Percentiles rank a stretch among this genome's conserved stretches.
These are phyloP conservation scores for Rhizopogon vinicolor DNA, from an alignment of 768 basidiomycete species.

Conservation along the genomic window DNA sequence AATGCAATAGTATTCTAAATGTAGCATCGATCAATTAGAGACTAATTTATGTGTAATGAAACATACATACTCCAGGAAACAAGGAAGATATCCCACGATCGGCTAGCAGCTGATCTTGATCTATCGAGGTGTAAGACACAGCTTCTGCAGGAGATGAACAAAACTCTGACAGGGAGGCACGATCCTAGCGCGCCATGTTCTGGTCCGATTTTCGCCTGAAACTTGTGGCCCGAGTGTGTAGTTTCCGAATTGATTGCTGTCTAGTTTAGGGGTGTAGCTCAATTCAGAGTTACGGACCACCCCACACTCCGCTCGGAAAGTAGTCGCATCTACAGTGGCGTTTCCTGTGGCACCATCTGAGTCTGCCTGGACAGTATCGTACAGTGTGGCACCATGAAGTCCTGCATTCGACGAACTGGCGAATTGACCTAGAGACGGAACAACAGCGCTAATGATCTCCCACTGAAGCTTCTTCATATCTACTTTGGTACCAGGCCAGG, in stretches of 20 bases:
- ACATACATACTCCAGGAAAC: background rate
- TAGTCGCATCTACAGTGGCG: conserved; percentile 4
- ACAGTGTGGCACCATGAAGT: conserved; percentile 1
- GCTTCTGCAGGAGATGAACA: background rate
- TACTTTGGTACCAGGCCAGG: background rate
- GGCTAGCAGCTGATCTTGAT: background rate
- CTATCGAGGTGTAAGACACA: background rate
- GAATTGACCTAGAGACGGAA: background rate
- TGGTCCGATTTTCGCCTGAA: conserved; percentile 4
- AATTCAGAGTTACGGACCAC: background rate
- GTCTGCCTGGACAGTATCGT: conserved; percentile 1
- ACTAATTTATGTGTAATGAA: background rate
- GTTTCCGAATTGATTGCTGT: background rate
- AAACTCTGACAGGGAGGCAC: background rate
- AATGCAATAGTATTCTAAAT: conserved; percentile 3
- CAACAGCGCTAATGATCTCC: background rate
- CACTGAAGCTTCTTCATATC: background rate
- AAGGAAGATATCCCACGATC: background rate
- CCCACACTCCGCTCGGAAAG: conserved; percentile 1
- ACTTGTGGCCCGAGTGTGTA: background rate
- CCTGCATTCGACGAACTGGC: background rate
- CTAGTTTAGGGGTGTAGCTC: background rate
- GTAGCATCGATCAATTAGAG: background rate
- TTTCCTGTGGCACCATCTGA: background rate
- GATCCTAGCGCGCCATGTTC: background rate